Evolutionary conservation across 1,284 basidiomycete species (phyloP).

Genomic region (Caloboletus firmus): DNA sequence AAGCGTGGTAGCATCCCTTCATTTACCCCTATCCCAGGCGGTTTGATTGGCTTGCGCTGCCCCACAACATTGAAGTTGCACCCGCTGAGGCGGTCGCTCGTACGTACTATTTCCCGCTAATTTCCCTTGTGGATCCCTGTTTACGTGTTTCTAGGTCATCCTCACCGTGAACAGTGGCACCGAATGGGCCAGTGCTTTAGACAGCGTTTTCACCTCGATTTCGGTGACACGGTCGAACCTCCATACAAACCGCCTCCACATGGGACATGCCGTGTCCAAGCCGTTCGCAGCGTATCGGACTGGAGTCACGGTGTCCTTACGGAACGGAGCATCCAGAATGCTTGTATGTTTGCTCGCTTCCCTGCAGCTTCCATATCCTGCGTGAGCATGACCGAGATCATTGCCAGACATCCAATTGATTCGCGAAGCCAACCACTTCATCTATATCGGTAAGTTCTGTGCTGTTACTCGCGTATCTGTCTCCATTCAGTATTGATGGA

Average conservation of each 20-base stretch:
- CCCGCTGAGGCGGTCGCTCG: conserved; percentile 67
- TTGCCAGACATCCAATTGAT: conserved; percentile 77
- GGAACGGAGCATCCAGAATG: conserved; percentile 84
- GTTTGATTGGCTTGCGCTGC: conserved; percentile 81
- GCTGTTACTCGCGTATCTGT: not conserved
- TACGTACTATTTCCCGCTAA: conserved; percentile 31
- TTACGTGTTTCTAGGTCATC: conserved; percentile 51
- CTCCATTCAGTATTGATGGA: conserved; percentile 8
- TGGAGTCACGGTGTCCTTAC: conserved; percentile 90
- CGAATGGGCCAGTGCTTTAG: conserved; percentile 58
- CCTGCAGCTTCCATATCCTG: conserved; percentile 4
- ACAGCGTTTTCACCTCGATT: conserved; percentile 52
- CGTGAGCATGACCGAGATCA: not conserved
- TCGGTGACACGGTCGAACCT: conserved; percentile 36
- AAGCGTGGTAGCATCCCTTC: not conserved
- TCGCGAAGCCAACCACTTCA: conserved; percentile 78
- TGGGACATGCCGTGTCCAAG: conserved; percentile 69
- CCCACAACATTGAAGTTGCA: conserved; percentile 61
- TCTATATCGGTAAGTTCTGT: conserved; percentile 76
- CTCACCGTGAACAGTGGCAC: conserved; percentile 65
- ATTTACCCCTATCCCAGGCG: conserved; percentile 35
- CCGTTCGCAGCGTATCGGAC: conserved; percentile 79
- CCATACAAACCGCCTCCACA: conserved; percentile 46
- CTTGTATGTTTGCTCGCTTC: conserved; percentile 56
- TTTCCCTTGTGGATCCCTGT: not conserved